Percentiles rank a stretch among this genome's conserved stretches.
Evolutionary conservation across 2,329 filamentous ascomycete species (phyloP).

Genomic region (Venturia nashicola): DNA sequence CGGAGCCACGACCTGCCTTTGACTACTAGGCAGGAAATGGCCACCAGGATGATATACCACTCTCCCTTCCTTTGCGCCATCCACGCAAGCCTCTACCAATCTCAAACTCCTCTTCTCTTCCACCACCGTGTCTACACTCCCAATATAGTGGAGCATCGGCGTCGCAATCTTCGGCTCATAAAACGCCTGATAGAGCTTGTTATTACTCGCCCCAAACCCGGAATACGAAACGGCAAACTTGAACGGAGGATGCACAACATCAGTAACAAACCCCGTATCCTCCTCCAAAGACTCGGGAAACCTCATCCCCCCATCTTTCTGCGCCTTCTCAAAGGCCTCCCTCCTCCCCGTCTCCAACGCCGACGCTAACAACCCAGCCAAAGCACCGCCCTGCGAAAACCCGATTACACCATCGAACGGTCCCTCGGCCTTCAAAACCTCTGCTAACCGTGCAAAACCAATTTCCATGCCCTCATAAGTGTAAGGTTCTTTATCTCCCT

Average conservation of each 20-base stretch:
- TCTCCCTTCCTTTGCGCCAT: constrained; percentile 36
- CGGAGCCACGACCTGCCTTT: constrained; percentile 68
- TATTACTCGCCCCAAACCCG: constrained; percentile 57
- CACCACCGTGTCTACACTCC: constrained; percentile 77
- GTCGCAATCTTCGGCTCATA: constrained; percentile 67
- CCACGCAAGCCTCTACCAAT: constrained; percentile 55
- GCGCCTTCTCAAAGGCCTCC: constrained; percentile 35
- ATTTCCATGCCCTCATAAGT: constrained; percentile 56
- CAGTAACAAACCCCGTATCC: constrained; percentile 19
- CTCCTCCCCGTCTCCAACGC: constrained; percentile 49
- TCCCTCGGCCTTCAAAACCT: constrained; percentile 47
- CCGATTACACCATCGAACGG: constrained; percentile 69
- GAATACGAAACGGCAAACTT: constrained; percentile 68
- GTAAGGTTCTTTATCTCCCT: constrained; percentile 45
- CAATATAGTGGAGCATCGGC: constrained; percentile 70
- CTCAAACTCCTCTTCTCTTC: constrained; percentile 59
- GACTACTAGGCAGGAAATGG: constrained; percentile 70
- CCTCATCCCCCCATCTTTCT: constrained; percentile 30
- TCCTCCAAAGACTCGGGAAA: constrained; percentile 39
- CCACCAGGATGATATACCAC: constrained; percentile 72
- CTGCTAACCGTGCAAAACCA: constrained; percentile 52
- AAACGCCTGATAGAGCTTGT: constrained; percentile 50
- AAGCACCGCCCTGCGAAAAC: constrained; percentile 68
- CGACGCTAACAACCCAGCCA: constrained; percentile 59
- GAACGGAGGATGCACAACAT: constrained; percentile 38